A percentile compares a stretch with the other conserved stretches of the same genome.
phyloP scores from a whole-genome alignment of 1,284 basidiomycete species.

The Leucoagaricus sp. region DNA sequence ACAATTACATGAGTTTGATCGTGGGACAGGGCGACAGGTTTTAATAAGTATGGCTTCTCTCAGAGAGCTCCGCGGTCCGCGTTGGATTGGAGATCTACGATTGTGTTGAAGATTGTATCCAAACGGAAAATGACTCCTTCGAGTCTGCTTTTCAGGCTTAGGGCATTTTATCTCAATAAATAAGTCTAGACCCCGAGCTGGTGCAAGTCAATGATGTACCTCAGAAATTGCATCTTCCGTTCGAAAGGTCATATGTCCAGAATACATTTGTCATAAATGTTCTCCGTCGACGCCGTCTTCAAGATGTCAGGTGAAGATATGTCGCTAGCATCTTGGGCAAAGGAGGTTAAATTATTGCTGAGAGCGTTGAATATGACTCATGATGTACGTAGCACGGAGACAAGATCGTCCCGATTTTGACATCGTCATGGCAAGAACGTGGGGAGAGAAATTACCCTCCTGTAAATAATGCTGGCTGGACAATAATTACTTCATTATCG shows the following conservation, averaged over 20 bases:
- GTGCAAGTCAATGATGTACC: not conserved
- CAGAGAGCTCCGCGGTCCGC: slow-evolving; percentile 7
- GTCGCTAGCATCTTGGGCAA: too few species aligned
- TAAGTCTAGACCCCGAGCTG: not conserved
- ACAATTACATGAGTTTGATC: not conserved
- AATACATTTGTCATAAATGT: too few species aligned
- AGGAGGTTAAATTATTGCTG: too few species aligned
- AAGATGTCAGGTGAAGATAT: too few species aligned
- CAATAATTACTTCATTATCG: slow-evolving; percentile 6
- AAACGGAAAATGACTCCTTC: slow-evolving; percentile 12
- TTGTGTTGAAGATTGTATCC: not conserved
- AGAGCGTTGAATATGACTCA: too few species aligned
- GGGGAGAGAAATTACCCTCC: too few species aligned
- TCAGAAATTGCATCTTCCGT: not conserved
- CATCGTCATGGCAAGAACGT: too few species aligned
- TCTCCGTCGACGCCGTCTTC: too few species aligned
- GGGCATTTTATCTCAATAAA: not conserved
- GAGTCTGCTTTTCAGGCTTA: slow-evolving; percentile 3
- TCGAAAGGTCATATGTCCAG: too few species aligned
- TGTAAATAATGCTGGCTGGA: too few species aligned
- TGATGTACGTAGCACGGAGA: too few species aligned
- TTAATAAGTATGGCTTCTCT: not conserved
- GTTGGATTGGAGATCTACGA: slow-evolving; percentile 10
- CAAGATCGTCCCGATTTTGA: too few species aligned
- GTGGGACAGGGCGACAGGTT: not conserved